Evolutionary conservation across 371 early-diverging fungal species (phyloP).

Genomic region (Mortierella sp.): DNA sequence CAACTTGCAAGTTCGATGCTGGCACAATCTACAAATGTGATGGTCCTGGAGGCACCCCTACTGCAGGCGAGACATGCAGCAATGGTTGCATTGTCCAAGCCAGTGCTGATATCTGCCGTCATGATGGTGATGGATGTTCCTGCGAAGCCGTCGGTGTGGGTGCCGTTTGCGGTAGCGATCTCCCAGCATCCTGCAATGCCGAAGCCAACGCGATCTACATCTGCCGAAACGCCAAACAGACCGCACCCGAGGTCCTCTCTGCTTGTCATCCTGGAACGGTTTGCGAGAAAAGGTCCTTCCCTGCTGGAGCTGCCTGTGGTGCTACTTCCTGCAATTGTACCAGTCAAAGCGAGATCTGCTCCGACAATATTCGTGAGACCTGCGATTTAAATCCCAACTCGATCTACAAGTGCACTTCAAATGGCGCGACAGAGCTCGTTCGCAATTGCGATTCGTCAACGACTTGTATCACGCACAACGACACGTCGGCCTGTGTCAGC

Average conservation of each 20-base stretch:
- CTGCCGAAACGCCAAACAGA: neutral
- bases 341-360: neutral
- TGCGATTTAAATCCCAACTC: neutral
- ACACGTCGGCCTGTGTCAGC: neutral
- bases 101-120: neutral
- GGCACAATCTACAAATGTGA: neutral
- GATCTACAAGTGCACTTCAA: neutral
- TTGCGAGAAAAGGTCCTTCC: neutral
- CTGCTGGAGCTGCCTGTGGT: neutral
- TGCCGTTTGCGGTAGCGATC: neutral
- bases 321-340: conserved; percentile 1
- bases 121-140: neutral
- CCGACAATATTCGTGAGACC: neutral
- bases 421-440: neutral
- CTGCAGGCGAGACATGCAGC: neutral
- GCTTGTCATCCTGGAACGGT: neutral
- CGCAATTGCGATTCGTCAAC: neutral
- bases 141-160: neutral
- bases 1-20: neutral
- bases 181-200: conserved; percentile 5
- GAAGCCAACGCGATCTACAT: conserved; percentile 11
- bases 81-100: neutral
- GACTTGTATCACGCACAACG: neutral
- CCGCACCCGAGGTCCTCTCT: neutral
- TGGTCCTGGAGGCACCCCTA: neutral